Conservation (phyloP, 225 moss, liverwort and hornwort species). For the Physcomitrium patens region DNA sequence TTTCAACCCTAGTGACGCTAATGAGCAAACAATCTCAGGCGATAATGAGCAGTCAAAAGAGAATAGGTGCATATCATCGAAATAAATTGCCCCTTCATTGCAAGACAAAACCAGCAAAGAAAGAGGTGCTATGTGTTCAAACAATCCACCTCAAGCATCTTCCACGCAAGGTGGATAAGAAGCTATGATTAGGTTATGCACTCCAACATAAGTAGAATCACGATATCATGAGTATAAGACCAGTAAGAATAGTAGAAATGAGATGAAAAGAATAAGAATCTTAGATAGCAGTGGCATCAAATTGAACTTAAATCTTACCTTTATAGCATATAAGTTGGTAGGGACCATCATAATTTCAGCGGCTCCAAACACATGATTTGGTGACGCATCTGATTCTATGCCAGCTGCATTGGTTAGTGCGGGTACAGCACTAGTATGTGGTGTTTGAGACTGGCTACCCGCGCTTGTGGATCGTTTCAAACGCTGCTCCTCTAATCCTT, state of each 20-base stretch:
- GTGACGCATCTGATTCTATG: constrained; percentile 47
- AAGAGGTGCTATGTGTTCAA: not conserved
- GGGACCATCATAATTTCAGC: constrained; percentile 66
- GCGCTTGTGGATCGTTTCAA: constrained; percentile 61
- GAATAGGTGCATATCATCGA: not conserved
- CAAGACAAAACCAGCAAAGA: not conserved
- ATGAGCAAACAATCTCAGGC: not conserved
- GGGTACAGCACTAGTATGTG: constrained; percentile 37
- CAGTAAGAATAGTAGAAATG: not conserved
- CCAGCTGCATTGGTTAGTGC: constrained; percentile 44
- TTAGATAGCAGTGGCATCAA: not conserved
- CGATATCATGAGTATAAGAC: not conserved
- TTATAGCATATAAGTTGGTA: constrained; percentile 79
- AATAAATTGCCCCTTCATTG: not conserved
- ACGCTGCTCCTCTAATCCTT: constrained; percentile 96
- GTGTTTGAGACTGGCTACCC: constrained; percentile 31
- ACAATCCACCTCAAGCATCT: not conserved
- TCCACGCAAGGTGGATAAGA: not conserved
- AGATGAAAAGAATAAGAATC: not conserved
- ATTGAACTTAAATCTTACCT: constrained; percentile 51
- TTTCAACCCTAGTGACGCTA: not conserved
- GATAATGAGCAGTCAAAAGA: constrained; percentile 13
- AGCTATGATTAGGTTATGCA: not conserved
- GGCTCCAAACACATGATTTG: constrained; percentile 65
- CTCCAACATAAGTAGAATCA: not conserved